A percentile compares a stretch with the other conserved stretches of the same genome.
Evolutionary conservation across 2,329 filamentous ascomycete genomes (phyloP).

Genomic region (Ceratocystis cubensis): DNA sequence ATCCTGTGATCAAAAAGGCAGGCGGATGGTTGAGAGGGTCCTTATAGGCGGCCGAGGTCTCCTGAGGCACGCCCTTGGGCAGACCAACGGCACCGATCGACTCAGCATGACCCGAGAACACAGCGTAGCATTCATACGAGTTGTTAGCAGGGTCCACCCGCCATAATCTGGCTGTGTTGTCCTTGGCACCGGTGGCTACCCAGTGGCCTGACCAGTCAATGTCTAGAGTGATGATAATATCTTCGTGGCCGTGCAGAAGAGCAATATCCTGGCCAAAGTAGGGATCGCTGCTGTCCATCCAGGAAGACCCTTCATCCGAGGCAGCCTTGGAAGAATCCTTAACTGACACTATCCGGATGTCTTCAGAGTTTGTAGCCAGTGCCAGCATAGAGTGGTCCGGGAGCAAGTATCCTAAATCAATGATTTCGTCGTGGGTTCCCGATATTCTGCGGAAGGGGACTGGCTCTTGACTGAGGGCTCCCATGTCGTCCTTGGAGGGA

Average conservation of each 20-base stretch:
- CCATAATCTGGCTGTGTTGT: slow-evolving; percentile 90
- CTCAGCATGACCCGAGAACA: slow-evolving; percentile 85
- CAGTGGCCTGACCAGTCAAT: slow-evolving; percentile 95
- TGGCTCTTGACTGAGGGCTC: slow-evolving; percentile 25
- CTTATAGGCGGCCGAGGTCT: slow-evolving; percentile 55
- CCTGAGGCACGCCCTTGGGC: slow-evolving; percentile 54
- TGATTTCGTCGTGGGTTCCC: slow-evolving; percentile 94
- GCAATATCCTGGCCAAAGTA: slow-evolving; percentile 88
- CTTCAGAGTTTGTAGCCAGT: slow-evolving; percentile 88
- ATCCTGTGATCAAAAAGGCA: slow-evolving; percentile 75
- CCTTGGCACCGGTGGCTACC: slow-evolving; percentile 92
- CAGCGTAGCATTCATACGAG: slow-evolving; percentile 66
- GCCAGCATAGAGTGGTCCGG: slow-evolving; percentile 71
- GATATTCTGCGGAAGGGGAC: slow-evolving; percentile 66
- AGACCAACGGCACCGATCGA: slow-evolving; percentile 83
- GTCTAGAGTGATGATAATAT: slow-evolving; percentile 90
- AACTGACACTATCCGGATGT: slow-evolving; percentile 75
- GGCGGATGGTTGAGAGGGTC: slow-evolving; percentile 72
- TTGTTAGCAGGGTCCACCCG: slow-evolving; percentile 62
- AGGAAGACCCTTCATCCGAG: slow-evolving; percentile 23
- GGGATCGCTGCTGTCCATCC: slow-evolving; percentile 27
- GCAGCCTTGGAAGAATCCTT: slow-evolving; percentile 27
- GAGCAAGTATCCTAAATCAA: slow-evolving; percentile 80
- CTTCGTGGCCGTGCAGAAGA: slow-evolving; percentile 76
- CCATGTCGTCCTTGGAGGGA: slow-evolving; percentile 26